Conservation (phyloP, 116 monocot species). For the Cymodocea nodosa region DNA sequence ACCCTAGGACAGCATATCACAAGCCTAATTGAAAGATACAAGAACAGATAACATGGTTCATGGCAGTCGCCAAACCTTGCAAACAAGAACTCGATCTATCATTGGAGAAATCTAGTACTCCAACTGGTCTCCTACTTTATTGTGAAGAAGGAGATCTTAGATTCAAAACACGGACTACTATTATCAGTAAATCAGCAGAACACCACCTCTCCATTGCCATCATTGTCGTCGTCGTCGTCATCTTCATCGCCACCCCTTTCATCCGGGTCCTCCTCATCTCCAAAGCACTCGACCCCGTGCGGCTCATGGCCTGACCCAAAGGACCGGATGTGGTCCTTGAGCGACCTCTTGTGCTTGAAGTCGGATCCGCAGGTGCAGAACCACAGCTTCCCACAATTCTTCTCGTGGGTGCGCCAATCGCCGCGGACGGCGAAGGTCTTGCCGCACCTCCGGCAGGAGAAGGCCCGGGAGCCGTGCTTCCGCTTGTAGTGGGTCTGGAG, state of each 20-base stretch:
- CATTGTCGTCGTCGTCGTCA: neutral
- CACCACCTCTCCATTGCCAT: constrained; percentile 7
- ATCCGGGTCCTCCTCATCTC: constrained; percentile 5
- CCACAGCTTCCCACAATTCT: constrained; percentile 81
- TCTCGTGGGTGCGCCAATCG: constrained; percentile 85
- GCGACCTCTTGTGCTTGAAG: constrained; percentile 75
- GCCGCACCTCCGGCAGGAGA: constrained; percentile 59
- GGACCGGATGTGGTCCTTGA: constrained; percentile 67
- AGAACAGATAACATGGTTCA: too few species aligned
- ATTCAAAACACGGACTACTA: too few species aligned
- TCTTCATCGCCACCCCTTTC: neutral
- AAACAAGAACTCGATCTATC: too few species aligned
- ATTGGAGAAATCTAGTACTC: too few species aligned
- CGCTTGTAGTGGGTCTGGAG: constrained; percentile 97
- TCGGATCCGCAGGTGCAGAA: constrained; percentile 75
- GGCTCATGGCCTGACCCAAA: constrained; percentile 42
- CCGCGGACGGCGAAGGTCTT: constrained; percentile 74
- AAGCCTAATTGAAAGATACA: too few species aligned
- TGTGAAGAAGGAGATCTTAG: too few species aligned
- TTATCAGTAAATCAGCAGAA: constrained; percentile 2
- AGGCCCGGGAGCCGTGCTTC: constrained; percentile 67
- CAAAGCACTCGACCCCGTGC: constrained; percentile 9
- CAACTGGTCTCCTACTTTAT: too few species aligned
- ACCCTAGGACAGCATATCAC: too few species aligned
- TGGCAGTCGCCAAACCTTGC: too few species aligned